Conservation (phyloP, 1,139 yeast genomes). For the Scheffersomyces segobiensis region DNA sequence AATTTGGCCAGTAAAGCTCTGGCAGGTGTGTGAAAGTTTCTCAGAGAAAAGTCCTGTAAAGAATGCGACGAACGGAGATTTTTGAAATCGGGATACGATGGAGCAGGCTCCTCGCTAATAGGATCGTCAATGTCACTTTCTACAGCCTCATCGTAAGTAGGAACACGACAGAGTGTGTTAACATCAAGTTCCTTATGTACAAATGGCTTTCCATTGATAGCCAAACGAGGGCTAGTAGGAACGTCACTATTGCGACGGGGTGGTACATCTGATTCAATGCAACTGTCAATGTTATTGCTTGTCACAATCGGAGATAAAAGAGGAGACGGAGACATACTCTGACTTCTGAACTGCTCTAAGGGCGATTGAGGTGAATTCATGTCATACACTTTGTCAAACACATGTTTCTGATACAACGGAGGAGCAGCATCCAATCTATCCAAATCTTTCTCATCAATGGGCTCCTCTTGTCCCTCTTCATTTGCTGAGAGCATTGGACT, state of each 20-base stretch:
- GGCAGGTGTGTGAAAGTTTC: neutral
- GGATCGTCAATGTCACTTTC: constrained; percentile 29
- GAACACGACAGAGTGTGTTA: constrained; percentile 28
- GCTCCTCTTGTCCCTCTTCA: constrained; percentile 16
- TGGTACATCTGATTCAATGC: constrained; percentile 3
- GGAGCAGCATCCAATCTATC: constrained; percentile 39
- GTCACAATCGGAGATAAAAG: constrained; percentile 20
- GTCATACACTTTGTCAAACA: constrained; percentile 39
- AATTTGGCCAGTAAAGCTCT: neutral
- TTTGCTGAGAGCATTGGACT: constrained; percentile 13
- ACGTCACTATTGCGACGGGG: constrained; percentile 4
- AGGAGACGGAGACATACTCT: constrained; percentile 16
- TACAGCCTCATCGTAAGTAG: constrained; percentile 38
- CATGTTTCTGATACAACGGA: constrained; percentile 42
- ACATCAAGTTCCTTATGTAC: constrained; percentile 17
- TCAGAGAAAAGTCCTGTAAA: neutral
- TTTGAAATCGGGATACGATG: constrained; percentile 18
- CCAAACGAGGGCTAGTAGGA: neutral
- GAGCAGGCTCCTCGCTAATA: constrained; percentile 30
- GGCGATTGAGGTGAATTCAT: constrained; percentile 38
- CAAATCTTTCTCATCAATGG: constrained; percentile 21
- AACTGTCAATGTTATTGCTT: constrained; percentile 21
- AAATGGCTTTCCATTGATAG: neutral
- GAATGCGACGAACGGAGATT: neutral
- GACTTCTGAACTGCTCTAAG: constrained; percentile 36